These are phyloP conservation scores for Aspergillus tubingensis DNA, from an alignment of 2,329 filamentous ascomycete genomes.

Conservation along the genomic window DNA sequence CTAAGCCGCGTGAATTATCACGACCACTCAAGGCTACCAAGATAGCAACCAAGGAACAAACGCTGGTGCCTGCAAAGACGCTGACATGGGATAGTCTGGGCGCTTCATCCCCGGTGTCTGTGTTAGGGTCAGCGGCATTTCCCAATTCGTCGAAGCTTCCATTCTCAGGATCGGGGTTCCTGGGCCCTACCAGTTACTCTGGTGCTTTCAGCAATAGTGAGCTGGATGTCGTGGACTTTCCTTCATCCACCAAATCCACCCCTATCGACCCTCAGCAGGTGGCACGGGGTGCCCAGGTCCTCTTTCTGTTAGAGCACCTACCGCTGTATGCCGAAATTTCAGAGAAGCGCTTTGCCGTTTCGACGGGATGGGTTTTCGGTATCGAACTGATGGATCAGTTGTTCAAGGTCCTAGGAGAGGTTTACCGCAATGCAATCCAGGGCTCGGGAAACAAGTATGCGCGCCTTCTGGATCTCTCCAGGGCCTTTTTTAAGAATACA, in stretches of 20 bases:
- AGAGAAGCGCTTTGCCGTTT: slow-evolving; percentile 15
- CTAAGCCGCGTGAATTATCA: slow-evolving; percentile 11
- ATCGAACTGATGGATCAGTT: not conserved
- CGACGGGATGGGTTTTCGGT: slow-evolving; percentile 4
- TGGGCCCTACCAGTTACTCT: slow-evolving; percentile 25
- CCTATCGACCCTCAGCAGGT: slow-evolving; percentile 10
- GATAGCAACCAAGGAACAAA: not conserved
- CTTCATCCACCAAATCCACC: not conserved
- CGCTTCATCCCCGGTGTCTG: not conserved
- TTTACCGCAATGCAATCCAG: slow-evolving; percentile 6
- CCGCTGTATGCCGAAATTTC: slow-evolving; percentile 18
- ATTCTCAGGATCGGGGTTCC: slow-evolving; percentile 16
- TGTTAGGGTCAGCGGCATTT: not conserved
- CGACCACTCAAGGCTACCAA: not conserved
- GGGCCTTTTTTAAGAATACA: slow-evolving; percentile 10
- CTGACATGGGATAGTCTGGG: not conserved
- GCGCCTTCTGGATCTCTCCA: slow-evolving; percentile 1
- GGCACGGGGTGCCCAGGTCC: slow-evolving; percentile 16
- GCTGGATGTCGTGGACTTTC: not conserved
- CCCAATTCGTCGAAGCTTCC: not conserved
- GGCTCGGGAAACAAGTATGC: not conserved
- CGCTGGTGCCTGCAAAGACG: not conserved
- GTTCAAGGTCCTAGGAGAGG: not conserved
- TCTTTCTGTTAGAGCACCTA: slow-evolving; percentile 14
- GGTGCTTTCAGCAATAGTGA: slow-evolving; percentile 16